Evolutionary conservation across 305 asterid species (phyloP).

Genomic region (Fraxinus baroniana): DNA sequence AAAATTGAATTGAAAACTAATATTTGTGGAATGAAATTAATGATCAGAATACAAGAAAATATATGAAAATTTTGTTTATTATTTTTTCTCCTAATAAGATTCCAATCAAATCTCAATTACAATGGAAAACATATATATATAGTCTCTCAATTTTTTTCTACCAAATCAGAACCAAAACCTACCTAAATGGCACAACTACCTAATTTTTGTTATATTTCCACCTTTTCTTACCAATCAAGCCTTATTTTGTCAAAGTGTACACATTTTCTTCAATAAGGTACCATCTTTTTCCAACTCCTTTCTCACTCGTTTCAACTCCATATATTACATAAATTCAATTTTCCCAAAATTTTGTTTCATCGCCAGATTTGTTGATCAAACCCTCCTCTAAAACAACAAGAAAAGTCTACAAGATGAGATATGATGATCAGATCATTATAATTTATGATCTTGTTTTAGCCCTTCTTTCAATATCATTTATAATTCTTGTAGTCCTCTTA

Average conservation of each 20-base stretch:
- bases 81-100: background rate
- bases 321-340: constrained; percentile 8
- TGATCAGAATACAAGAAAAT: background rate
- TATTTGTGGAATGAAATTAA: background rate
- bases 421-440: constrained; percentile 24
- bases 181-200: constrained; percentile 37
- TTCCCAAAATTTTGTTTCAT: background rate
- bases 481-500: constrained; percentile 34
- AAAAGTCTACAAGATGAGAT: constrained; percentile 32
- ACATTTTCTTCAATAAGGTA: constrained; percentile 25
- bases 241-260: constrained; percentile 33
- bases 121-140: background rate
- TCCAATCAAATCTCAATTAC: background rate
- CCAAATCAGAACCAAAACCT: constrained; percentile 3
- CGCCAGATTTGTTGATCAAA: background rate
- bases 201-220: constrained; percentile 22
- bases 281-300: constrained; percentile 15
- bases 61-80: background rate
- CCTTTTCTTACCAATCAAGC: constrained; percentile 34
- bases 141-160: background rate
- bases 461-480: constrained; percentile 34
- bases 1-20: background rate
- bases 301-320: constrained; percentile 14
- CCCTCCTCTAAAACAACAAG: background rate
- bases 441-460: constrained; percentile 37